phyloP scores from a whole-genome alignment of 805 yeast genomes.

The Candida endomychidarum region DNA sequence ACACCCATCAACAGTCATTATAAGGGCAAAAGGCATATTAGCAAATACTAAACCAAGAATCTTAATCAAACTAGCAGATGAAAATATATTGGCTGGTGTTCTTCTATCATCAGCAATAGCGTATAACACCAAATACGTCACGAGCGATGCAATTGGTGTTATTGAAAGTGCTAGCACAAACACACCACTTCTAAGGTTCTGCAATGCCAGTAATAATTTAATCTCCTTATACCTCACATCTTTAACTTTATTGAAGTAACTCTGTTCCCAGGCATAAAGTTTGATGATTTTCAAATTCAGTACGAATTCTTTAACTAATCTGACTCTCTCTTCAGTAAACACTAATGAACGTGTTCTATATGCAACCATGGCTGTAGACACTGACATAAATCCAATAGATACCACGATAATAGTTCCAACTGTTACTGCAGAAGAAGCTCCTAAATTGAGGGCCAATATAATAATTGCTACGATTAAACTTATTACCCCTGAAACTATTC shows the following conservation, averaged over 20 bases:
- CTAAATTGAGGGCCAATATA: slow-evolving; percentile 63
- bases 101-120: slow-evolving; percentile 26
- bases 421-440: slow-evolving; percentile 50
- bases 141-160: slow-evolving; percentile 71
- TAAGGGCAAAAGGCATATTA: slow-evolving; percentile 67
- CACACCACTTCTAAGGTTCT: slow-evolving; percentile 56
- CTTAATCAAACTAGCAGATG: slow-evolving; percentile 67
- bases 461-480: slow-evolving; percentile 63
- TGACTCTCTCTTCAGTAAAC: slow-evolving; percentile 74
- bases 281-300: slow-evolving; percentile 79
- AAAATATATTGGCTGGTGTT: slow-evolving; percentile 62
- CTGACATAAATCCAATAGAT: slow-evolving; percentile 46
- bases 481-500: slow-evolving; percentile 62
- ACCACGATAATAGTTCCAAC: slow-evolving; percentile 65
- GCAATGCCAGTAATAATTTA: slow-evolving; percentile 57
- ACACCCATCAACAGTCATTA: slow-evolving; percentile 65
- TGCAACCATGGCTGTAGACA: slow-evolving; percentile 50
- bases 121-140: slow-evolving; percentile 42
- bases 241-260: slow-evolving; percentile 60
- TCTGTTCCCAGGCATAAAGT: slow-evolving; percentile 87
- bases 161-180: slow-evolving; percentile 66
- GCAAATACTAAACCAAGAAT: slow-evolving; percentile 60
- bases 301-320: slow-evolving; percentile 72
- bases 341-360: slow-evolving; percentile 56
- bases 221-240: slow-evolving; percentile 62